Base-by-base conservation (phyloP, 768 basidiomycete species). In the Suillus hirtellus region DNA sequence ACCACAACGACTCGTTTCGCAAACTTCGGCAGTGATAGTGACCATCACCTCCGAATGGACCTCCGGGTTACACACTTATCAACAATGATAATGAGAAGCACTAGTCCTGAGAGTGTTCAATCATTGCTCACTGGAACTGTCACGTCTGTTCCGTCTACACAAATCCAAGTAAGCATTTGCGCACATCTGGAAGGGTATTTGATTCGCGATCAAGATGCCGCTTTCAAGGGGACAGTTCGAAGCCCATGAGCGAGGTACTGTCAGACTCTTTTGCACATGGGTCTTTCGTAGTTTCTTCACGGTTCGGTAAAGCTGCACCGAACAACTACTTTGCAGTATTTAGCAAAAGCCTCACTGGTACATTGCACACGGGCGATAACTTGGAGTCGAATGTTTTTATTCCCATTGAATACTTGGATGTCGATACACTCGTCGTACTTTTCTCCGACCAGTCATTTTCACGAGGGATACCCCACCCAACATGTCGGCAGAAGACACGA, bases 401-500 rank as follows among this genome's bases (percentile, higher is more conserved):
- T 50, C 24, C 71, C 61, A 17, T 17, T 42, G 1, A 55, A 27
- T 24, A 47, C 60, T 8, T 60, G 47, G 34, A 38, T 59, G 21
- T 63, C 49, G n/a, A 59, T 27, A 27, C 60, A 55, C n/a, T 58
- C 59, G 4, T 46, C 10, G 1, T 60, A 63, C 54, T 60, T 67
- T 12, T 71, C 65, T 40, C 63, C 60, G 4, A 56, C 65, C n/a
- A 65, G 69, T 53, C 67, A 71, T 54, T 72, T 73, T 17, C 59
- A 58, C n/a, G 40, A 56, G 43, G 52, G 38, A 61, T 14, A 34
- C 63, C 11, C 40, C 38, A 40, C 58, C 60, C n/a, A 60, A 59
- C 54, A 2, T 34, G 46, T 10, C 24, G 21, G 37, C 37, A 52
- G 43, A 40, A 46, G 21, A 5, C 17, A 9, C n/a, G 17, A 12